Conservation (phyloP, 2,329 filamentous ascomycete species). For the Thelonectria rubi region DNA sequence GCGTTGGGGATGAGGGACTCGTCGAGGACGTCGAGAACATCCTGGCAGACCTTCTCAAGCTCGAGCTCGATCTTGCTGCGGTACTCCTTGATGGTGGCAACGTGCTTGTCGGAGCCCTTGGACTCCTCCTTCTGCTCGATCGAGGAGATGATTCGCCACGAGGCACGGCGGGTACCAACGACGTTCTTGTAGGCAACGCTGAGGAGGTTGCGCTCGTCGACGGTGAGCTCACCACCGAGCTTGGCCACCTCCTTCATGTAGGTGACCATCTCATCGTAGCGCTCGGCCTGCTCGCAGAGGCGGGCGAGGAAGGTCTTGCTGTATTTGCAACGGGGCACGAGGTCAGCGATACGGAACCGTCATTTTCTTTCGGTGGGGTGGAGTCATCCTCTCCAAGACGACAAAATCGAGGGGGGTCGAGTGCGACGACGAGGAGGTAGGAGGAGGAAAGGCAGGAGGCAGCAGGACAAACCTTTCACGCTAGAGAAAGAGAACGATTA, state of each 20-base stretch:
- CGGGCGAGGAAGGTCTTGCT: constrained; percentile 99
- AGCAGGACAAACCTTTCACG: constrained; percentile 71
- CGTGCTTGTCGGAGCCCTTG: constrained; percentile 96
- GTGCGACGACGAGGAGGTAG: constrained; percentile 25
- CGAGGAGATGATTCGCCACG: constrained; percentile 99
- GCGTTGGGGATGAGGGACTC: constrained; percentile 94
- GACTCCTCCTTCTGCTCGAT: constrained; percentile 99
- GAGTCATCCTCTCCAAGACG: constrained; percentile 29
- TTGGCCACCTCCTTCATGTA: constrained; percentile 99
- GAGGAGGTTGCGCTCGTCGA: constrained; percentile 98
- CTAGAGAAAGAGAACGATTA: constrained; percentile 56
- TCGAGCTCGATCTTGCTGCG: constrained; percentile 98
- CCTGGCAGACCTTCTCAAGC: constrained; percentile 97
- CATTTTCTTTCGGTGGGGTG: constrained; percentile 34
- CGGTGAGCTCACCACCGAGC: constrained; percentile 79
- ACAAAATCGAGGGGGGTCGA: constrained; percentile 28
- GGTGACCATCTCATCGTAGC: constrained; percentile 99
- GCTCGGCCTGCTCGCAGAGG: constrained; percentile 99
- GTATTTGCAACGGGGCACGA: constrained; percentile 43
- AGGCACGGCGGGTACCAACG: constrained; percentile 95
- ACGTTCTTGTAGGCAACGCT: constrained; percentile 99
- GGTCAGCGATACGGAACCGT: constrained; percentile 40
- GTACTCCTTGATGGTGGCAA: constrained; percentile 93
- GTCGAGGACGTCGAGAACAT: constrained; percentile 95
- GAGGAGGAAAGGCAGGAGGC: constrained; percentile 22